Evolutionary conservation across 371 early-diverging fungal species (phyloP).

Genomic region (Syncephalastrum contaminatum): DNA sequence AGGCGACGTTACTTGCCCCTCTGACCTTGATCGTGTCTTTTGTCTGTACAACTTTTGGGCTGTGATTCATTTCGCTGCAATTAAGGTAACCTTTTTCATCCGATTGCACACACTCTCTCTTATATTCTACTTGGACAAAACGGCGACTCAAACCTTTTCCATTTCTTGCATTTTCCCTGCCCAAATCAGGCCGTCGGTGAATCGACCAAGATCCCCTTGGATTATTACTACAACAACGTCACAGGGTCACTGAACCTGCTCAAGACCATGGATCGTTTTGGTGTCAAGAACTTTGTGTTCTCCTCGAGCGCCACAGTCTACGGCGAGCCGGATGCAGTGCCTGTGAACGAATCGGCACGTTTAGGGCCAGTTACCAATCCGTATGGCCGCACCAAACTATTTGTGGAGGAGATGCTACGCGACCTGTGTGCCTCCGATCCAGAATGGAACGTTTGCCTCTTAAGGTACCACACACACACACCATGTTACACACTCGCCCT

Average conservation of each 20-base stretch:
- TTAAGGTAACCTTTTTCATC: slow-evolving; percentile 52
- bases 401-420: slow-evolving; percentile 76
- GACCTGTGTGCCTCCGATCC: slow-evolving; percentile 63
- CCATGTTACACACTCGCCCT: background rate
- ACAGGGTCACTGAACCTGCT: slow-evolving; percentile 77
- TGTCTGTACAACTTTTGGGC: slow-evolving; percentile 62
- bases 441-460: slow-evolving; percentile 65
- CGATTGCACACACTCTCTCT: background rate
- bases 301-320: slow-evolving; percentile 88
- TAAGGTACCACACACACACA: slow-evolving; percentile 38
- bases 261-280: slow-evolving; percentile 61
- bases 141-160: background rate
- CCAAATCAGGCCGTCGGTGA: slow-evolving; percentile 74
- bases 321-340: slow-evolving; percentile 57
- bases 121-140: background rate
- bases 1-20: slow-evolving; percentile 42
- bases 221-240: slow-evolving; percentile 88
- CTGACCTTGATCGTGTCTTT: slow-evolving; percentile 64
- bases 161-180: background rate
- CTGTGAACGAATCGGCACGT: slow-evolving; percentile 63
- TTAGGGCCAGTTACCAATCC: slow-evolving; percentile 75
- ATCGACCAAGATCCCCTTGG: slow-evolving; percentile 76
- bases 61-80: slow-evolving; percentile 90
- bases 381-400: slow-evolving; percentile 85
- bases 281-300: slow-evolving; percentile 77